phyloP scores from a whole-genome alignment of 2,329 filamentous ascomycete species.

The Diaporthe citri region DNA sequence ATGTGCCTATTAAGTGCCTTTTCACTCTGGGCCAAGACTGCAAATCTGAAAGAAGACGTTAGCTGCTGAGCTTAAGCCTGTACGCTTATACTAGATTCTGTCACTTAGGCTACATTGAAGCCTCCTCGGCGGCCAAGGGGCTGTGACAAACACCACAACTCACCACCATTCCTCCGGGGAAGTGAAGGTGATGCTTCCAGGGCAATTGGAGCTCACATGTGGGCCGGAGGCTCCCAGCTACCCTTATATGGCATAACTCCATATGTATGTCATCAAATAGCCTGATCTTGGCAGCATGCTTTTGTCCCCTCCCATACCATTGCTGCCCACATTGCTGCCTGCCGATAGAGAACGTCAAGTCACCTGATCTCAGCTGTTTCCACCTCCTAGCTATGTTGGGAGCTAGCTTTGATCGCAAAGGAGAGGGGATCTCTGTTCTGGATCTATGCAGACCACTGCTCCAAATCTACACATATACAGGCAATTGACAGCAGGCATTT shows the following conservation, averaged over 20 bases:
- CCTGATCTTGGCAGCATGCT: background rate
- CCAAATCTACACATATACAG: too few species aligned
- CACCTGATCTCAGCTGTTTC: background rate
- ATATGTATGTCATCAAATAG: slow-evolving; percentile 16
- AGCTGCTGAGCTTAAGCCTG: background rate
- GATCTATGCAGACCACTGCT: background rate
- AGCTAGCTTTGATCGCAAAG: background rate
- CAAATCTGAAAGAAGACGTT: background rate
- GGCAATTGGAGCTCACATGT: background rate
- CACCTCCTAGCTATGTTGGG: background rate
- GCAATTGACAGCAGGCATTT: background rate
- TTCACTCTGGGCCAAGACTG: background rate
- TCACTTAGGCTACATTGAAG: background rate
- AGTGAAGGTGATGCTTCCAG: background rate
- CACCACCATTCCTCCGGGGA: background rate
- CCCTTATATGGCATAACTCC: background rate
- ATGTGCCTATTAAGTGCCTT: background rate
- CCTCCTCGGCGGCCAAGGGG: background rate
- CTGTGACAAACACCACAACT: background rate
- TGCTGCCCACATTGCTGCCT: background rate
- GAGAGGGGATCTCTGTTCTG: background rate
- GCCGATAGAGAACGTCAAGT: background rate
- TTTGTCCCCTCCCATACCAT: background rate
- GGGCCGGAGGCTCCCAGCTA: background rate
- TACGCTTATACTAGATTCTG: too few species aligned